Evolutionary conservation across 2,329 filamentous ascomycete genomes (phyloP).

Genomic region (Orbilia brochopaga): DNA sequence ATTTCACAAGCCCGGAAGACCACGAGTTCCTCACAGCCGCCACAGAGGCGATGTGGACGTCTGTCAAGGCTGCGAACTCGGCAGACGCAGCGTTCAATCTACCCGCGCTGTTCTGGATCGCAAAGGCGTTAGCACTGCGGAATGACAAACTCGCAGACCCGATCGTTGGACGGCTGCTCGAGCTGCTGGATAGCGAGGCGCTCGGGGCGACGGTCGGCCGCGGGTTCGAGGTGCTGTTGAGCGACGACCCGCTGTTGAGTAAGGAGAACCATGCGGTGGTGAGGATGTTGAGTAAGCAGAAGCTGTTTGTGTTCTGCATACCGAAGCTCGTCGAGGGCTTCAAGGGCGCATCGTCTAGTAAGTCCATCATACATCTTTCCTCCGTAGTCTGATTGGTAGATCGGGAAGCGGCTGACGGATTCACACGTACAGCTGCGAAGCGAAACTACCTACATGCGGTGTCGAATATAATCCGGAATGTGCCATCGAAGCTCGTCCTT

Average conservation of each 20-base stretch:
- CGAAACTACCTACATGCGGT: constrained; percentile 69
- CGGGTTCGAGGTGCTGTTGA: constrained; percentile 67
- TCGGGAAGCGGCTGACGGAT: no score
- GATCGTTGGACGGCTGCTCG: constrained; percentile 48
- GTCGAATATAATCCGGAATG: constrained; percentile 67
- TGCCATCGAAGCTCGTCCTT: constrained; percentile 67
- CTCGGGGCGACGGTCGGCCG: constrained; percentile 64
- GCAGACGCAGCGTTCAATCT: constrained; percentile 59
- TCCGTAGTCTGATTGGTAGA: no score
- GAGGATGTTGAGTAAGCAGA: constrained; percentile 69
- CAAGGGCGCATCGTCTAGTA: constrained; percentile 58
- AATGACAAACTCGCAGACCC: constrained; percentile 52
- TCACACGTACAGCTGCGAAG: constrained; percentile 58
- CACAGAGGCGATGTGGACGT: constrained; percentile 39
- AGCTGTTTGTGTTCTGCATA: constrained; percentile 67
- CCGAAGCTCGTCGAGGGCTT: constrained; percentile 62
- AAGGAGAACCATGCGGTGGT: constrained; percentile 68
- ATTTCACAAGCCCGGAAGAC: constrained; percentile 53
- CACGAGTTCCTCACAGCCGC: constrained; percentile 37
- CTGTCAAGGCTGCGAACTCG: constrained; percentile 19
- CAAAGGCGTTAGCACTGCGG: constrained; percentile 66
- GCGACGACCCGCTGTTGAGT: constrained; percentile 67
- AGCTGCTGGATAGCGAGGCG: constrained; percentile 57
- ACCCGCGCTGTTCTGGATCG: constrained; percentile 66
- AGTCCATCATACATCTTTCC: neutral